Evolutionary conservation across 345 rosid genomes (phyloP).

Genomic region (Eucalyptus pumila): DNA sequence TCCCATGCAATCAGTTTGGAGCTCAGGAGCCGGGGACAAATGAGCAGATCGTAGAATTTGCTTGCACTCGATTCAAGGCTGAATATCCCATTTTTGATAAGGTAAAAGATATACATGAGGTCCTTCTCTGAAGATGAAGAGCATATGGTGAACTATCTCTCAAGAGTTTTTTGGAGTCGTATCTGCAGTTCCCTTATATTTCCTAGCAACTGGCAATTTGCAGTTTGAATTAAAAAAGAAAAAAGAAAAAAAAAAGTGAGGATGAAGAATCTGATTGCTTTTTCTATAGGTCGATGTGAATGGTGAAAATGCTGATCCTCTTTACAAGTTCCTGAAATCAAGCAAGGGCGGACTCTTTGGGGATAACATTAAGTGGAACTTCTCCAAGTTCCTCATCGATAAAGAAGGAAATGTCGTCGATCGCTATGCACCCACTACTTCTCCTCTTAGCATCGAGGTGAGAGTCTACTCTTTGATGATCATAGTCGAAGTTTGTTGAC

Average conservation of each 20-base stretch:
- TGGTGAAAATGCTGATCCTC: constrained; percentile 58
- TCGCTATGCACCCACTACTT: constrained; percentile 91
- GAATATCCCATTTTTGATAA: constrained; percentile 91
- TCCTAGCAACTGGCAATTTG: not conserved
- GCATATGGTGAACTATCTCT: not conserved
- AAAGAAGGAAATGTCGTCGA: constrained; percentile 73
- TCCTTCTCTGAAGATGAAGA: not conserved
- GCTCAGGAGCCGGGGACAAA: constrained; percentile 82
- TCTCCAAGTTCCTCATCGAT: constrained; percentile 73
- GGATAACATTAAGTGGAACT: constrained; percentile 80
- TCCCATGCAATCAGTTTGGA: constrained; percentile 90
- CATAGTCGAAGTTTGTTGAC: not conserved
- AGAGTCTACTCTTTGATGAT: not conserved
- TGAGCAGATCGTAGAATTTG: constrained; percentile 61
- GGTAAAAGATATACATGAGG: constrained; percentile 12
- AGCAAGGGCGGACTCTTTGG: constrained; percentile 80
- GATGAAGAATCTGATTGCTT: not conserved
- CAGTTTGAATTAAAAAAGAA: not conserved
- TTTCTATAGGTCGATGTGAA: constrained; percentile 67
- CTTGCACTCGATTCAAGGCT: constrained; percentile 88
- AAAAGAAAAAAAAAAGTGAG: not conserved
- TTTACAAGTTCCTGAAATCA: constrained; percentile 79
- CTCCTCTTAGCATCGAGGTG: constrained; percentile 96
- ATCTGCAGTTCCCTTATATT: not conserved
- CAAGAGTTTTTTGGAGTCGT: not conserved